Evolutionary conservation across 2,329 filamentous ascomycete genomes (phyloP).

Genomic region (Lachnellula subtilissima): DNA sequence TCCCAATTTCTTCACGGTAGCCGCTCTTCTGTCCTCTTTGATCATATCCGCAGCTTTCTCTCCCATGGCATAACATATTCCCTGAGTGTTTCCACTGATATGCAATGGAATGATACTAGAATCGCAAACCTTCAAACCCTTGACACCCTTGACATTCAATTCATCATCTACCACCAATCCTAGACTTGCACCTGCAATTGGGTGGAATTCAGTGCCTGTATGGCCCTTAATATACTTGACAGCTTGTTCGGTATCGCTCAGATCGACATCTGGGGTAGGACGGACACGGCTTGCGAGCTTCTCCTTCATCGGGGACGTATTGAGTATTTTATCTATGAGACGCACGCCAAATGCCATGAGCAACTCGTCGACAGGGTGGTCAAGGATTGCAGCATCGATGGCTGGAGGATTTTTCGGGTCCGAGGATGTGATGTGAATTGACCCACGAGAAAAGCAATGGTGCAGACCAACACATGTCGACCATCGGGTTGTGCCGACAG

Average conservation of each 20-base stretch:
- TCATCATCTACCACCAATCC: slow-evolving; percentile 75
- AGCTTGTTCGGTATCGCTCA: not conserved
- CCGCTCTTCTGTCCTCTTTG: slow-evolving; percentile 10
- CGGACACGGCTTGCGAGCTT: slow-evolving; percentile 9
- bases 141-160: slow-evolving; percentile 65
- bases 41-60: slow-evolving; percentile 80
- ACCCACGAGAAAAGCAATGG: slow-evolving; percentile 39
- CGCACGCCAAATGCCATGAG: slow-evolving; percentile 6
- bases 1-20: no score
- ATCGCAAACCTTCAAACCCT: slow-evolving; percentile 71
- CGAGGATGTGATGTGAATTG: slow-evolving; percentile 35
- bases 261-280: slow-evolving; percentile 2
- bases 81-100: slow-evolving; percentile 78
- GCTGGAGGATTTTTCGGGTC: slow-evolving; percentile 32
- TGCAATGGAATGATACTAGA: slow-evolving; percentile 66
- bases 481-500: no score
- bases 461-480: slow-evolving; percentile 33
- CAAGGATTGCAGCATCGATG: slow-evolving; percentile 32
- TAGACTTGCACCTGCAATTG: slow-evolving; percentile 81
- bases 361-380: slow-evolving; percentile 2
- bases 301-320: slow-evolving; percentile 12
- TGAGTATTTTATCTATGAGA: slow-evolving; percentile 5
- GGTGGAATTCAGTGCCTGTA: slow-evolving; percentile 55
- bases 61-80: slow-evolving; percentile 77
- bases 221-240: slow-evolving; percentile 8